A percentile compares a stretch with the other conserved stretches of the same genome.
These are phyloP conservation scores for Neonectria neomacrospora DNA, from an alignment of 2,329 filamentous ascomycete species.

Conservation along the genomic window DNA sequence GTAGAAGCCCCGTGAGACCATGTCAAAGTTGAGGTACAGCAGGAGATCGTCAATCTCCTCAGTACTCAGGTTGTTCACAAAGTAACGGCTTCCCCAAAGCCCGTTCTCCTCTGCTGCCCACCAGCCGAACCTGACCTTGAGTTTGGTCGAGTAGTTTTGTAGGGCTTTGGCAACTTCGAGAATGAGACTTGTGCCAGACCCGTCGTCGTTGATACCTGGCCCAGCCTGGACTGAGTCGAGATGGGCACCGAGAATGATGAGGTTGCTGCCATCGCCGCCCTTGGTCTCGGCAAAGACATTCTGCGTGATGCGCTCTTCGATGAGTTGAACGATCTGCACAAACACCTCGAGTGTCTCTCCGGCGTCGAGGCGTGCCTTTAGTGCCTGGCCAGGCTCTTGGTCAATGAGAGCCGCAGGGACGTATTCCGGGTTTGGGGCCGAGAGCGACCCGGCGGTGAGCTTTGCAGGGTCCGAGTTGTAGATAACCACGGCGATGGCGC, in stretches of 20 bases:
- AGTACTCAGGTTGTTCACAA: slow-evolving; percentile 50
- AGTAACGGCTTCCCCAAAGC: slow-evolving; percentile 50
- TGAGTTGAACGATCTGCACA: slow-evolving; percentile 49
- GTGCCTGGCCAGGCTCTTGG: slow-evolving; percentile 42
- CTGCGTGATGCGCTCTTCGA: slow-evolving; percentile 54
- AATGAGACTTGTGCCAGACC: slow-evolving; percentile 54
- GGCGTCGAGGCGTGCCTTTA: slow-evolving; percentile 46
- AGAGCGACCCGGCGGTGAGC: slow-evolving; percentile 46
- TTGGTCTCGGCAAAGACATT: slow-evolving; percentile 60
- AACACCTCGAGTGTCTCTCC: slow-evolving; percentile 50
- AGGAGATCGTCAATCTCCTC: slow-evolving; percentile 49
- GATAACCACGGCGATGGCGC: slow-evolving; percentile 46
- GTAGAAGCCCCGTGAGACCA: slow-evolving; percentile 51
- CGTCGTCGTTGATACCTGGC: slow-evolving; percentile 60
- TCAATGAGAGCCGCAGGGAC: slow-evolving; percentile 46
- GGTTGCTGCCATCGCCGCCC: slow-evolving; percentile 55
- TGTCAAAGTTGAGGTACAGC: slow-evolving; percentile 56
- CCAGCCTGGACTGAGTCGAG: slow-evolving; percentile 57
- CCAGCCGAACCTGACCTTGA: slow-evolving; percentile 56
- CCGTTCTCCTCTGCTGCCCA: slow-evolving; percentile 60
- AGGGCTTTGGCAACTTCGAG: slow-evolving; percentile 55
- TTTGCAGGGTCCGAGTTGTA: slow-evolving; percentile 47
- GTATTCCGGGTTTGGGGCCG: slow-evolving; percentile 43
- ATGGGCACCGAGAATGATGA: slow-evolving; percentile 57
- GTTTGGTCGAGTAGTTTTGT: slow-evolving; percentile 49